phyloP scores from a whole-genome alignment of 106 monocot species.

The Dioscorea zingiberensis region DNA sequence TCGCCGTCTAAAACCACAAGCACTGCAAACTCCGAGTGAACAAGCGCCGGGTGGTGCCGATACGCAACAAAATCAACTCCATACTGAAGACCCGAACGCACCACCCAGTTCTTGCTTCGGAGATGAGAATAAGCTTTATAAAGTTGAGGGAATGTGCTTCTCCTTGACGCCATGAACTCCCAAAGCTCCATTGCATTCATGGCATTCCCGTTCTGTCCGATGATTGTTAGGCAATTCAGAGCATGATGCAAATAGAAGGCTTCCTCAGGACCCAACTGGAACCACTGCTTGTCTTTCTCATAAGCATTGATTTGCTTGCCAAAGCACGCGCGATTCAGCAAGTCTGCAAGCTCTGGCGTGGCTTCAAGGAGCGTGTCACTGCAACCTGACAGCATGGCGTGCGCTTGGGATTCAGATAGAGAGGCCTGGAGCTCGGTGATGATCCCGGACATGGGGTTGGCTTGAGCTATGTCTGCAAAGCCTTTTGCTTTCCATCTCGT shows the following conservation, averaged over 20 bases:
- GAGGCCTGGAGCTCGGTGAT: constrained; percentile 33
- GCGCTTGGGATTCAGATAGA: constrained; percentile 15
- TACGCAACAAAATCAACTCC: constrained; percentile 82
- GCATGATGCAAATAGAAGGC: constrained; percentile 51
- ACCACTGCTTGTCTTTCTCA: constrained; percentile 29
- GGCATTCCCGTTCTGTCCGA: background rate
- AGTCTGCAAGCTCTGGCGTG: constrained; percentile 15
- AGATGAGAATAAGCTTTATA: constrained; percentile 75
- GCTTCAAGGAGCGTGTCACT: constrained; percentile 26
- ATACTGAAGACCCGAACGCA: constrained; percentile 50
- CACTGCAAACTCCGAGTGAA: constrained; percentile 62
- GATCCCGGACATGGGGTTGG: constrained; percentile 64
- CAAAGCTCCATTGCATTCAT: constrained; percentile 32
- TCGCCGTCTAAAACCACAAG: constrained; percentile 26
- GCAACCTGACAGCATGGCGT: constrained; percentile 21
- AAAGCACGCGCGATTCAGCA: constrained; percentile 48
- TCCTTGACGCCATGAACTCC: constrained; percentile 23
- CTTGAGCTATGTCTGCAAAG: constrained; percentile 34
- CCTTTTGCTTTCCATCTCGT: constrained; percentile 83
- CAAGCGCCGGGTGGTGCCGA: constrained; percentile 69
- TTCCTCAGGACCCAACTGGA: constrained; percentile 66
- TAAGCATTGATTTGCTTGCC: constrained; percentile 38
- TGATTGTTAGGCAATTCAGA: constrained; percentile 41
- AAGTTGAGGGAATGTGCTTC: constrained; percentile 25
- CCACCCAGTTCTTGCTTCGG: constrained; percentile 71